These are phyloP conservation scores for Trametes cinnabarina DNA, from an alignment of 768 basidiomycete species.

Conservation along the genomic window DNA sequence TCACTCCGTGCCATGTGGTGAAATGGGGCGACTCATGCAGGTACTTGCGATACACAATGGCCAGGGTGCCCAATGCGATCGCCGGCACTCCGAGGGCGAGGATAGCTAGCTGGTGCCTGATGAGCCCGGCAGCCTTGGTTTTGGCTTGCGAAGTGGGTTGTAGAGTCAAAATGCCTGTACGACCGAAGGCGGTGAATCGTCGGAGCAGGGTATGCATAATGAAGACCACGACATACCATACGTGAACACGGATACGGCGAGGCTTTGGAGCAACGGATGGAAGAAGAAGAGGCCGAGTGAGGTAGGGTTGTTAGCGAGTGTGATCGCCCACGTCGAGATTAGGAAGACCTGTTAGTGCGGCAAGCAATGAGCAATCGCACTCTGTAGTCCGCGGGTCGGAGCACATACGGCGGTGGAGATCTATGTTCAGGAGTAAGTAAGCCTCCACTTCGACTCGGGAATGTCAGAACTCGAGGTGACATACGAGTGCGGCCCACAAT, in stretches of 20 bases:
- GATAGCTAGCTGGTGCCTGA: constrained; percentile 66
- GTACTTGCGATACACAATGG: constrained; percentile 63
- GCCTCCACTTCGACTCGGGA: not conserved
- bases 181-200: not conserved
- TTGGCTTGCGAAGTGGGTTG: constrained; percentile 68
- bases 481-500: constrained; percentile 35
- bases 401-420: not conserved
- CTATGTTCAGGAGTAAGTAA: not conserved
- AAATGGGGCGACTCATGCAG: constrained; percentile 54
- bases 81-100: constrained; percentile 53
- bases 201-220: not conserved
- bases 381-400: not conserved
- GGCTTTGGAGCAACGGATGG: constrained; percentile 40
- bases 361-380: not conserved
- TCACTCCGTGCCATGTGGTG: constrained; percentile 73
- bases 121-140: constrained; percentile 64
- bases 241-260: constrained; percentile 28
- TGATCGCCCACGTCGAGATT: constrained; percentile 27
- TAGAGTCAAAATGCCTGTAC: constrained; percentile 67
- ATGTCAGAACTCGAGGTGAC: constrained; percentile 18
- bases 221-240: constrained; percentile 42
- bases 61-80: constrained; percentile 57
- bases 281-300: constrained; percentile 38
- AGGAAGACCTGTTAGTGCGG: constrained; percentile 22
- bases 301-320: constrained; percentile 24